Conservation (phyloP, 1,139 yeast genomes). For the Chernovozyma aurita region DNA sequence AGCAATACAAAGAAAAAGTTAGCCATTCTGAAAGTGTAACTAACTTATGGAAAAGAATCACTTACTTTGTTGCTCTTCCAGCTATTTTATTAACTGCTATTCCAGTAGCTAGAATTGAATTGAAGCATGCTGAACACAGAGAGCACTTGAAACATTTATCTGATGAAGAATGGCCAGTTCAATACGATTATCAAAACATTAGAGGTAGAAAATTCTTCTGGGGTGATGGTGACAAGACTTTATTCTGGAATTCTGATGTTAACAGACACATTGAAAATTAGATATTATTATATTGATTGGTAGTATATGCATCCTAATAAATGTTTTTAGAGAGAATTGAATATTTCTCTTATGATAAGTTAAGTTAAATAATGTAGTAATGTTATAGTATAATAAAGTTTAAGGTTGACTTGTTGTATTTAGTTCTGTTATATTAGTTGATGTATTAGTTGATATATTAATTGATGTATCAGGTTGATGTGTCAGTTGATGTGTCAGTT, state of each 20-base stretch:
- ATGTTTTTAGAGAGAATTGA: background rate
- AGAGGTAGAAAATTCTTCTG: slow-evolving; percentile 88
- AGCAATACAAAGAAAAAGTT: slow-evolving; percentile 51
- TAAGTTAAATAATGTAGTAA: too few relatives aligned
- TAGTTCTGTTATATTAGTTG: too few relatives aligned
- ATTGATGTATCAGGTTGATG: too few relatives aligned
- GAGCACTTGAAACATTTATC: slow-evolving; percentile 69
- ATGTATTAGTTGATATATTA: too few relatives aligned
- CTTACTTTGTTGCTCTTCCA: slow-evolving; percentile 77
- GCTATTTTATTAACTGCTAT: slow-evolving; percentile 70
- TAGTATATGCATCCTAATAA: slow-evolving; percentile 2
- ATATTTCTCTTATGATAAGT: too few relatives aligned
- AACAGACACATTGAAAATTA: slow-evolving; percentile 70
- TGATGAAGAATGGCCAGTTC: slow-evolving; percentile 90
- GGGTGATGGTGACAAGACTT: slow-evolving; percentile 98
- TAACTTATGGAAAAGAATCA: slow-evolving; percentile 78
- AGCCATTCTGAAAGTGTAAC: slow-evolving; percentile 80
- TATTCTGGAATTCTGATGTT: slow-evolving; percentile 91
- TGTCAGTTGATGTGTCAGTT: too few relatives aligned
- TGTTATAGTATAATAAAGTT: too few relatives aligned
- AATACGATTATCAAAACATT: slow-evolving; percentile 86
- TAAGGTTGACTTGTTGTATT: too few relatives aligned
- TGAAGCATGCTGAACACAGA: slow-evolving; percentile 87
- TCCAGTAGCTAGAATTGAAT: slow-evolving; percentile 77
- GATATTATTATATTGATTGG: slow-evolving; percentile 1